Evolutionary conservation across 371 early-diverging fungal genomes (phyloP).

Genomic region (Parasitella parasitica): DNA sequence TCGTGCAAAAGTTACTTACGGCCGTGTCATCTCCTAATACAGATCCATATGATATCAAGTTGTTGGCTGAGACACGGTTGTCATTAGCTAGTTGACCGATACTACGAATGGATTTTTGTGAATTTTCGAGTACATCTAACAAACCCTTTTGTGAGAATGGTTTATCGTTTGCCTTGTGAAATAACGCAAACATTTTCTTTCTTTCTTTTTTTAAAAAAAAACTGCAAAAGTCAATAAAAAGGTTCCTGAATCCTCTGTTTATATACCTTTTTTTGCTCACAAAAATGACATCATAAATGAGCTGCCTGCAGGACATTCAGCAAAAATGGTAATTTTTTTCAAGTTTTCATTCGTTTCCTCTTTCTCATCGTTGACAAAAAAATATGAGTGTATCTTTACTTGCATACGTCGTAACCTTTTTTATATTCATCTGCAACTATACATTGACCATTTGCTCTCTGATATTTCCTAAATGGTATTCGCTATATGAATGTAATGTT

Average conservation of each 20-base stretch:
- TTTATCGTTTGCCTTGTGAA: conserved; percentile 21
- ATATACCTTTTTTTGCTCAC: too few relatives aligned
- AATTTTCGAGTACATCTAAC: conserved; percentile 21
- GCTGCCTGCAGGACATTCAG: not conserved
- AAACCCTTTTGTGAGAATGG: conserved; percentile 29
- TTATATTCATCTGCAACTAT: conserved; percentile 43
- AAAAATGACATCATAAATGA: not conserved
- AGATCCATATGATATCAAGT: conserved; percentile 37
- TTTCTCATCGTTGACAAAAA: not conserved
- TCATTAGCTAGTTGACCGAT: conserved; percentile 32
- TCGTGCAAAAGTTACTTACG: conserved; percentile 20
- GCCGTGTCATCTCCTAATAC: conserved; percentile 39
- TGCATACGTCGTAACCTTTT: conserved; percentile 45
- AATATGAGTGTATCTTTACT: conserved; percentile 51
- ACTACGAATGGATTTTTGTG: conserved; percentile 22
- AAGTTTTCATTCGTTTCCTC: conserved; percentile 5
- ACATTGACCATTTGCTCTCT: conserved; percentile 33
- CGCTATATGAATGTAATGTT: not conserved
- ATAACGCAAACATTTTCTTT: conserved; percentile 20
- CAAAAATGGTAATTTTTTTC: conserved; percentile 4
- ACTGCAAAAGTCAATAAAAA: not conserved
- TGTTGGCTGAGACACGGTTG: conserved; percentile 32
- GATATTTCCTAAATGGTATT: conserved; percentile 48
- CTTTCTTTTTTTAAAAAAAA: not conserved
- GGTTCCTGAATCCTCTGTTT: not conserved